Base-by-base conservation (phyloP, 1,284 basidiomycete genomes). In the Ganoderma multipileum region DNA sequence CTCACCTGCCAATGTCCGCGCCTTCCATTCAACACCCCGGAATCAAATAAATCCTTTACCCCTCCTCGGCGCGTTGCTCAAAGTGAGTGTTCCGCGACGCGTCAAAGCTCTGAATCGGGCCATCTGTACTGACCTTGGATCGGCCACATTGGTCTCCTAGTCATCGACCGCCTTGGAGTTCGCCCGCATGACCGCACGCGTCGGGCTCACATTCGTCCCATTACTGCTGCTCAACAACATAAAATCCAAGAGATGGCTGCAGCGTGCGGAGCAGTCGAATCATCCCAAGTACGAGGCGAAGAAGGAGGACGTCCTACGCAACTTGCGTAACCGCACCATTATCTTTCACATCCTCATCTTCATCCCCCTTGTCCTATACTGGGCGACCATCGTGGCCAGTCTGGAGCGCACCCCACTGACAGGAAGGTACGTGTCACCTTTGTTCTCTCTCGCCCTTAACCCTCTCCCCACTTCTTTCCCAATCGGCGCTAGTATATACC, bases 331-430 rank as follows among this genome's bases (percentile, higher is more conserved):
- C 26, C 81, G 84, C 64, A 90, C 86, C 1, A 74, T 82, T 30
- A 61, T 88, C 36, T 83, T 92, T 68, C 87, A 89, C 63, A 67
- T 86, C 33, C 83, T 96, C 23, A 77, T 95, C 63, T 82, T 91
- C 61, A 81, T 92, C 33, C 95, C 95, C 0, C 79, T 88, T 33
- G 72, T 87, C 16, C 78, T 96, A n/a, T 89, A 96, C 75, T 89
- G 87, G 83, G 83, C 87, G 1, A 93, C 91, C 0, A 89, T 95
- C 68, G 67, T 94, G 2, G 92, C 92, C 1, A 95, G 92, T 68
- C 77, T 94, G 64, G 95, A 97, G 78, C 83, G 88, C 73, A 95
- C 94, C 4, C 95, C 95, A 1, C 82, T 96, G 66, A 96, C 95
- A 8, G 95, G 95, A 71, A 85, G 93, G 91, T 93, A 71, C 64